Evolutionary conservation across 2,329 filamentous ascomycete species (phyloP), one percentile per base, ranked within the genome.

Genomic region (Talaromyces sp.): DNA sequence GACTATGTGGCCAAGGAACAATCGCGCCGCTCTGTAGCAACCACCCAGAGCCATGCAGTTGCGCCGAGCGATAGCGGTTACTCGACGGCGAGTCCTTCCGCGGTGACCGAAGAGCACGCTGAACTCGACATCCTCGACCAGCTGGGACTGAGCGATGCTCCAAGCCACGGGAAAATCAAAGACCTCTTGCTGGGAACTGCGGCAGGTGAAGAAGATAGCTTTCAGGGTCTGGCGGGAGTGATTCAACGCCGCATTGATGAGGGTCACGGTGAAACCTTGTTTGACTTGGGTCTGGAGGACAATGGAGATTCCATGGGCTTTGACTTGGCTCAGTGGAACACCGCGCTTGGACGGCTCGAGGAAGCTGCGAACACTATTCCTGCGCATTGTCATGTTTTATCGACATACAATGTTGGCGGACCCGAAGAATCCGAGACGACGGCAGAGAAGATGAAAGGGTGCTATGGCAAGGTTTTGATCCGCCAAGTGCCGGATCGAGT

Each of bases 1-100:
- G 94, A 99, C 70, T 97, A 97, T 70, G 94, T 97, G 65, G 92
- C 97, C 75, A 89, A 92, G 73, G 92, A 97, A 74, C 94, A 97
- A 75, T 87, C 87, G 26, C 73, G 70, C 27, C 75, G 76, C 48
- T 69, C 72, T 14, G 66, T 64, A 53, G 76, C 75, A 48, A 72
- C 74, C 46, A 69, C 73, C 59, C 65, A 73, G 31, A 64, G 58
- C 38, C 65, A 66, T 17, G 69, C 72, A 12, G 65, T 72, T 10
- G 68, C 73, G 12, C 72, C 74, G 11, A 76, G 73, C 64, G 74
- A 79, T 60, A 78, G 72, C 65, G 74, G 73, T 35, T 75, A 77
- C 60, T 73, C 72, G 31, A 78, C 73, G 4, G 68, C 68, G 2
- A 72, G 66, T 51, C 66, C 69, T 21, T 70, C 71, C 54, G 69